These are phyloP conservation scores for Boletus tylopilopsis DNA, from an alignment of 768 basidiomycete genomes.

Conservation along the genomic window DNA sequence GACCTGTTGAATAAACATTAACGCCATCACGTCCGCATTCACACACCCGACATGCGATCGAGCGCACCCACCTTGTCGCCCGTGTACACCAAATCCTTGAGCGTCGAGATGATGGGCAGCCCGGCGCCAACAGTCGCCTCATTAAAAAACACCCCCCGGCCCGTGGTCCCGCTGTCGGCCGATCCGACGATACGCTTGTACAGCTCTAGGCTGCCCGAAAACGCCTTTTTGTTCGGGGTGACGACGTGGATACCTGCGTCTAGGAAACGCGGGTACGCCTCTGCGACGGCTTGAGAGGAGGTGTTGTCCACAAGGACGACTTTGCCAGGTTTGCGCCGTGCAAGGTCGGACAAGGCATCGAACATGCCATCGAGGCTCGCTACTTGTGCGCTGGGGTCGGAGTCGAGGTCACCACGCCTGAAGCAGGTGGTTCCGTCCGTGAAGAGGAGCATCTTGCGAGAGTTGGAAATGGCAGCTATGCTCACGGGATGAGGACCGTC, in stretches of 20 bases:
- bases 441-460: conserved; percentile 55
- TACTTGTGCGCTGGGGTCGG: conserved; percentile 29
- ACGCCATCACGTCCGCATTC: not conserved
- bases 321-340: conserved; percentile 40
- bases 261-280: conserved; percentile 77
- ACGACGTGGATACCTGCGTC: conserved; percentile 78
- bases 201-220: conserved; percentile 64
- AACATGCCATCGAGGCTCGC: conserved; percentile 39
- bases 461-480: conserved; percentile 67
- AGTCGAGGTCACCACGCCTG: conserved; percentile 50
- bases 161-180: conserved; percentile 16
- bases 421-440: conserved; percentile 41
- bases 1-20: conserved; percentile 41
- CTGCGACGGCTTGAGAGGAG: conserved; percentile 76
- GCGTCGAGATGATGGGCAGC: conserved; percentile 83
- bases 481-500: conserved; percentile 55
- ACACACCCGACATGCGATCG: not conserved
- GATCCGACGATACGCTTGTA: conserved; percentile 66
- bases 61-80: conserved; percentile 73
- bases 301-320: conserved; percentile 91
- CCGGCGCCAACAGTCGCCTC: conserved; percentile 97
- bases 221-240: conserved; percentile 98
- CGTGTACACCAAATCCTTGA: conserved; percentile 88
- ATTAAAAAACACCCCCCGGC: conserved; percentile 62
- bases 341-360: conserved; percentile 42